A percentile compares a stretch with the other conserved stretches of the same genome.
Conservation (phyloP, 192 early-diverging fungal genomes). For the Coemansia sp. region DNA sequence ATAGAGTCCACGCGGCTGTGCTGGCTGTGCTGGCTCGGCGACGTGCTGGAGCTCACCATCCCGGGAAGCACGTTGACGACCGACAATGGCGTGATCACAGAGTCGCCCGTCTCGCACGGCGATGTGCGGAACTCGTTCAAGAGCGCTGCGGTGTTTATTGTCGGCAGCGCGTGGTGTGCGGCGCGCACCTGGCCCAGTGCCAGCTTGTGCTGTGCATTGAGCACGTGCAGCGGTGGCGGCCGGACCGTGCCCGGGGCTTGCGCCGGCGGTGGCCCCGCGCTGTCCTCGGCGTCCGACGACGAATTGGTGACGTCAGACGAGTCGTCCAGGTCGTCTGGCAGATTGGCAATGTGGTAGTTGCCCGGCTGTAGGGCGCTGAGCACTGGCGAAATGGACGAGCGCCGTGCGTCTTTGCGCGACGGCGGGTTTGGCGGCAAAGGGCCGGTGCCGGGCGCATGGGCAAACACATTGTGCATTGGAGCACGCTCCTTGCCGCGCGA, state of each 20-base stretch:
- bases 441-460: background rate
- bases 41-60: conserved; percentile 11
- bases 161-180: background rate
- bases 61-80: conserved; percentile 45
- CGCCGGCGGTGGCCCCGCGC: background rate
- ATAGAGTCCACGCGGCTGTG: conserved; percentile 3
- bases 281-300: conserved; percentile 6
- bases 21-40: conserved; percentile 21
- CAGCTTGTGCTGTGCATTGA: conserved; percentile 1
- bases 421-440: no score
- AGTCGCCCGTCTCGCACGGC: conserved; percentile 42
- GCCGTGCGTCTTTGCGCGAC: background rate
- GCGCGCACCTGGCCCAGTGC: background rate
- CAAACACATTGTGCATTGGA: background rate
- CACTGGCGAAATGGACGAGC: conserved; percentile 46
- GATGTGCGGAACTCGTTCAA: conserved; percentile 11
- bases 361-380: conserved; percentile 43
- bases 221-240: background rate
- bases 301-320: conserved; percentile 25
- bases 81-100: conserved; percentile 37
- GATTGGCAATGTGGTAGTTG: conserved; percentile 51
- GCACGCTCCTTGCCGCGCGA: background rate
- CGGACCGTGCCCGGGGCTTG: no score
- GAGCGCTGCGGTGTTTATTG: conserved; percentile 32
- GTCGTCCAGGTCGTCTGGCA: conserved; percentile 35